Conservation (phyloP, 257 asterid genomes). For the Nicotiana otophora region DNA sequence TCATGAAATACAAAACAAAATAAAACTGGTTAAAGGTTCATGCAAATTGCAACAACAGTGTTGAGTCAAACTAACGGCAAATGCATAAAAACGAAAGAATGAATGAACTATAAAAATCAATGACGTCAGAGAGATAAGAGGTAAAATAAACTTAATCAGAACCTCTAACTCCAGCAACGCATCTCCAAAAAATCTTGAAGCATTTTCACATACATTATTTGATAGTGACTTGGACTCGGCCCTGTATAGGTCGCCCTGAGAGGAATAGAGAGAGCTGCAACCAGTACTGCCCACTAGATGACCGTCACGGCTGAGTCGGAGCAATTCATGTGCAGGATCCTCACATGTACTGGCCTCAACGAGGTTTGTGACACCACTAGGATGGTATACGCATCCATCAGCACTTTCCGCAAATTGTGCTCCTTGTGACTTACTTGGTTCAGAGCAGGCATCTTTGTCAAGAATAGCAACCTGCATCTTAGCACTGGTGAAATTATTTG, state of each 20-base stretch:
- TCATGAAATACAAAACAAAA: slow-evolving; percentile 34
- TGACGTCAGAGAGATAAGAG: slow-evolving; percentile 3
- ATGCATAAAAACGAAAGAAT: background rate
- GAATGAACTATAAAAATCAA: background rate
- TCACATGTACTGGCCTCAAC: slow-evolving; percentile 10
- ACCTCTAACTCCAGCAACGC: slow-evolving; percentile 70
- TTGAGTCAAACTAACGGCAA: background rate
- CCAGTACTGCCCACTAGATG: slow-evolving; percentile 12
- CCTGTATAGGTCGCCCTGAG: slow-evolving; percentile 19
- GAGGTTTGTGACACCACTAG: slow-evolving; percentile 9
- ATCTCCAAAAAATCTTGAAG: slow-evolving; percentile 40
- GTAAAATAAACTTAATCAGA: slow-evolving; percentile 44
- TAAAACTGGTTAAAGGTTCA: background rate
- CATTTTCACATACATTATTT: slow-evolving; percentile 36
- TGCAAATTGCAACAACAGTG: background rate
- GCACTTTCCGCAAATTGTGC: slow-evolving; percentile 21
- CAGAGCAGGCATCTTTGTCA: slow-evolving; percentile 13
- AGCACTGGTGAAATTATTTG: slow-evolving; percentile 2
- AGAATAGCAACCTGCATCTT: slow-evolving; percentile 15
- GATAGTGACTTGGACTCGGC: slow-evolving; percentile 27
- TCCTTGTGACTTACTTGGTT: slow-evolving; percentile 11
- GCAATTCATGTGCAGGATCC: background rate
- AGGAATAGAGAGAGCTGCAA: slow-evolving; percentile 20
- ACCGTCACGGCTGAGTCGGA: slow-evolving; percentile 6
- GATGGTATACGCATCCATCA: slow-evolving; percentile 23